phyloP scores from a whole-genome alignment of 2,329 filamentous ascomycete species.

The Cordyceps militaris region DNA sequence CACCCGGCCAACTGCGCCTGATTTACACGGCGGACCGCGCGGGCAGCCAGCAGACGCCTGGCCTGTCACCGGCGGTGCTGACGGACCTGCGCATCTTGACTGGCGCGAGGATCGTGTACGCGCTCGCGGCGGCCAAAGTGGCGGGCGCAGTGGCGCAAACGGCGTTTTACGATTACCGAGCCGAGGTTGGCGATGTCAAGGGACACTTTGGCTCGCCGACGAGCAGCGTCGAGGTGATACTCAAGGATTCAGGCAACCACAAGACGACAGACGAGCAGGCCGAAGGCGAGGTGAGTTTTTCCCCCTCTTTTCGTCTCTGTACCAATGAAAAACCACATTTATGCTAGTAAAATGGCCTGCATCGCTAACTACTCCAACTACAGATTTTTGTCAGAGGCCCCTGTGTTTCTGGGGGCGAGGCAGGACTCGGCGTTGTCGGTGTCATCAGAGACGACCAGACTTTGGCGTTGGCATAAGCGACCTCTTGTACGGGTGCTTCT shows the following conservation, averaged over 20 bases:
- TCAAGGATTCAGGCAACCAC: slow-evolving; percentile 54
- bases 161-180: slow-evolving; percentile 78
- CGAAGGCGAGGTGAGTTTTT: slow-evolving; percentile 54
- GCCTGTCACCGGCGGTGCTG: slow-evolving; percentile 61
- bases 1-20: slow-evolving; percentile 69
- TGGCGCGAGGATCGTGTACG: slow-evolving; percentile 74
- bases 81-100: slow-evolving; percentile 79
- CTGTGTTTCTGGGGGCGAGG: slow-evolving; percentile 62
- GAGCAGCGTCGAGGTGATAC: slow-evolving; percentile 69
- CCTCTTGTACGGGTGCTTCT: background rate
- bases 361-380: background rate
- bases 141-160: slow-evolving; percentile 87
- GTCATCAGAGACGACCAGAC: slow-evolving; percentile 67
- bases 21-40: slow-evolving; percentile 71
- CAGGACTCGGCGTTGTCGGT: slow-evolving; percentile 55
- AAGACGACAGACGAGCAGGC: slow-evolving; percentile 57
- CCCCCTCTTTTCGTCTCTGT: background rate
- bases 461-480: slow-evolving; percentile 45
- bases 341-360: background rate
- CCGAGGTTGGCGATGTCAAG: slow-evolving; percentile 27
- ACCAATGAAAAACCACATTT: background rate
- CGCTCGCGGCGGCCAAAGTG: slow-evolving; percentile 72
- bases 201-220: slow-evolving; percentile 76
- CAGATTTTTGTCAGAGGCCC: slow-evolving; percentile 68
- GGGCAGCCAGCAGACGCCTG: slow-evolving; percentile 56